Conservation (phyloP, 148 eudicot species). For the Heliamphora exappendiculata region DNA sequence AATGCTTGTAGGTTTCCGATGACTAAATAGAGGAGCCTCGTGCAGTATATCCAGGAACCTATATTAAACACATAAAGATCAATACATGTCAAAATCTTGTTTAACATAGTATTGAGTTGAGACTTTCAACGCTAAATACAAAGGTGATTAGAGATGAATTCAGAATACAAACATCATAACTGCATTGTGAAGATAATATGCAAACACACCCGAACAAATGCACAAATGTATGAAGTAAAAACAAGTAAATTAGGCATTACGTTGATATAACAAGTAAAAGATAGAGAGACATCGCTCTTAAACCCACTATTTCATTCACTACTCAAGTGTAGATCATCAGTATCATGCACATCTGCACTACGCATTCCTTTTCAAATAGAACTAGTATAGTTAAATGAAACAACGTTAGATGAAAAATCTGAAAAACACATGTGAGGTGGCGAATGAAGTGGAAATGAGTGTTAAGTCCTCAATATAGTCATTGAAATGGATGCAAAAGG, state of each 20-base stretch:
- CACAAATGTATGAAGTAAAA: background rate
- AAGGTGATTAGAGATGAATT: background rate
- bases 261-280: background rate
- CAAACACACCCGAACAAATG: background rate
- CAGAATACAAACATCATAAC: background rate
- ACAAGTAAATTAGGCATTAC: background rate
- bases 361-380: no score
- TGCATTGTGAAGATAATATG: background rate
- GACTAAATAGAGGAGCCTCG: constrained; percentile 88
- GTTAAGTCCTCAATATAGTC: no score
- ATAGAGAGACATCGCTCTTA: background rate
- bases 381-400: no score
- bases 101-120: background rate
- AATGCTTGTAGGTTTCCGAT: constrained; percentile 73
- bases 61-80: constrained; percentile 12
- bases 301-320: background rate
- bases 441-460: no score
- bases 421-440: no score
- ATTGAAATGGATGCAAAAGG: no score
- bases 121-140: background rate
- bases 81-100: constrained; percentile 5
- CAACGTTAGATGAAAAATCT: no score
- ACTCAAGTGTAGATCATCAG: background rate
- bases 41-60: constrained; percentile 89
- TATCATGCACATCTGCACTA: no score